These are phyloP conservation scores for Anastatica hierochuntica DNA, from an alignment of 345 rosid genomes.

Conservation along the genomic window DNA sequence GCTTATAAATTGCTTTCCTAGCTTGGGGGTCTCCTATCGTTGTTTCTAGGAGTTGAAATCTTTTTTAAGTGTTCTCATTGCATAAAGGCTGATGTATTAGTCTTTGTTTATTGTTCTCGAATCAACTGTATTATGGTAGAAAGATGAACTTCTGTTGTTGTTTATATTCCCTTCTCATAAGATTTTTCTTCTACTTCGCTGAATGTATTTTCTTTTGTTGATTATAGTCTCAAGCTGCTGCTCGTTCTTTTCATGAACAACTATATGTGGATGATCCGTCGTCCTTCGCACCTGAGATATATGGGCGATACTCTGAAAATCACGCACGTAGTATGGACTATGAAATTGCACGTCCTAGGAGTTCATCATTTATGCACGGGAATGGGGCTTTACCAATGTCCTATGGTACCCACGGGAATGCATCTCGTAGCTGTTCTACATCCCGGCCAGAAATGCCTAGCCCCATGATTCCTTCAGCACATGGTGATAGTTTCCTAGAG, in stretches of 20 bases:
- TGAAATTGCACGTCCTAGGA: constrained; percentile 44
- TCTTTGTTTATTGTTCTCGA: neutral
- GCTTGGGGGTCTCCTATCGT: no score
- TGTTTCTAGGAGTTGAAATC: neutral
- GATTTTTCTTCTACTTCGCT: neutral
- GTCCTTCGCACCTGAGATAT: constrained; percentile 35
- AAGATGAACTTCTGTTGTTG: neutral
- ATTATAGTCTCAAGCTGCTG: constrained; percentile 37
- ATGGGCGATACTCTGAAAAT: constrained; percentile 42
- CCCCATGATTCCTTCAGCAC: constrained; percentile 40
- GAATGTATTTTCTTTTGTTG: constrained; percentile 2
- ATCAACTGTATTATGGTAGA: neutral
- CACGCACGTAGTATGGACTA: constrained; percentile 43
- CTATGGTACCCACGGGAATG: constrained; percentile 44
- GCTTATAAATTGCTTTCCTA: no score
- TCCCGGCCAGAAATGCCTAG: constrained; percentile 60
- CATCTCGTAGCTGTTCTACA: constrained; percentile 41
- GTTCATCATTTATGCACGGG: constrained; percentile 42
- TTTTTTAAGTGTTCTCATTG: neutral
- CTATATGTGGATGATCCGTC: constrained; percentile 60
- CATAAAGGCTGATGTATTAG: neutral
- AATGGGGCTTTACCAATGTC: constrained; percentile 47
- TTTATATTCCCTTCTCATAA: neutral
- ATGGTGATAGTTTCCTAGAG: constrained; percentile 39
- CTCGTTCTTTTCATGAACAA: constrained; percentile 51